A percentile compares a stretch with the other conserved stretches of the same genome.
phyloP scores from a whole-genome alignment of 371 early-diverging fungal species.

The Phascolomyces articulosus region DNA sequence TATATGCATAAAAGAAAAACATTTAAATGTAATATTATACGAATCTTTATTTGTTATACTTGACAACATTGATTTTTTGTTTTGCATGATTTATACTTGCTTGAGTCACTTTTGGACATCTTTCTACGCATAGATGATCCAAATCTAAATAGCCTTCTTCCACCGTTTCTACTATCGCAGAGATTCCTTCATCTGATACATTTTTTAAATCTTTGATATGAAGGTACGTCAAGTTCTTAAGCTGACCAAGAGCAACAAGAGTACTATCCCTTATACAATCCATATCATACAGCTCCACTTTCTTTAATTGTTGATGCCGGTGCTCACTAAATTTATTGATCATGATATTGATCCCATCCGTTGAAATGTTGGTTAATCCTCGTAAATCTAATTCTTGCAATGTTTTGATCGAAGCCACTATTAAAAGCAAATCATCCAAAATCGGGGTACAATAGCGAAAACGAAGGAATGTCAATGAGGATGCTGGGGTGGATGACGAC shows the following conservation, averaged over 20 bases:
- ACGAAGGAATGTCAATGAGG: neutral
- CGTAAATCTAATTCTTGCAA: neutral
- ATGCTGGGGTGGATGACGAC: too few species aligned
- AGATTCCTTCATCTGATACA: neutral
- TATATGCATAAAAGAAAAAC: too few species aligned
- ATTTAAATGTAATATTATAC: too few species aligned
- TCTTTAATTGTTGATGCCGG: neutral
- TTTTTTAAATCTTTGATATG: neutral
- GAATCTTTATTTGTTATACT: too few species aligned
- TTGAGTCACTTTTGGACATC: neutral
- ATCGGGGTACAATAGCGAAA: neutral
- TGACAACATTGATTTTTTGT: neutral
- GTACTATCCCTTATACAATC: neutral
- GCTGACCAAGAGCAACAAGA: neutral
- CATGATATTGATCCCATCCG: neutral
- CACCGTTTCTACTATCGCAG: neutral
- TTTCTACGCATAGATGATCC: neutral
- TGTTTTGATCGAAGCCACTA: neutral
- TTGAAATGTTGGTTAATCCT: neutral
- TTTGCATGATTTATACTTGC: neutral
- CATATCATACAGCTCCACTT: too few species aligned
- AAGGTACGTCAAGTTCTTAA: neutral
- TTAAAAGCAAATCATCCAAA: neutral
- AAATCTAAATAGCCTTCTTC: neutral
- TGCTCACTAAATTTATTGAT: neutral